phyloP scores from a whole-genome alignment of 2,329 filamentous ascomycete genomes.

The Trichoderma sp. region DNA sequence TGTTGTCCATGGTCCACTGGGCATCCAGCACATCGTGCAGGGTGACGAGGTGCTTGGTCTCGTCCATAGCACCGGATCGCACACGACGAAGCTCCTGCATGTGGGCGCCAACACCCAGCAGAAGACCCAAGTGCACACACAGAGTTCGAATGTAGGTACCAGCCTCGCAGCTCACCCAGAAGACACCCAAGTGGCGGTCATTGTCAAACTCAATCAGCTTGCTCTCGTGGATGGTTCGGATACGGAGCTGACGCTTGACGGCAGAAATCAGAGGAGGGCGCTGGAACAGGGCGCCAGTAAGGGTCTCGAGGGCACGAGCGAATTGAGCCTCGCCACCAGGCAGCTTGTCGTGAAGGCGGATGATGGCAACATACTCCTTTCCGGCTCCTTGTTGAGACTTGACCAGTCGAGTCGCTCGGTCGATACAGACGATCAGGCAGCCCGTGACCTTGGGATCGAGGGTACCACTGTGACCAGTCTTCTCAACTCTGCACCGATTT shows the following conservation, averaged over 20 bases:
- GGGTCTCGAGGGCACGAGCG: constrained; percentile 86
- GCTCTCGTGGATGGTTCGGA: constrained; percentile 96
- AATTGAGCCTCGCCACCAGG: constrained; percentile 92
- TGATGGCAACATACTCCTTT: constrained; percentile 98
- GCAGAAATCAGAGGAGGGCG: constrained; percentile 95
- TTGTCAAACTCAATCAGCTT: constrained; percentile 98
- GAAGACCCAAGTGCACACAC: constrained; percentile 83
- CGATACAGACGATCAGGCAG: constrained; percentile 91
- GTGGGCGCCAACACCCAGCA: constrained; percentile 82
- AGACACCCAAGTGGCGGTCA: constrained; percentile 92
- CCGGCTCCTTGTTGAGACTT: constrained; percentile 98
- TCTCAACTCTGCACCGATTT: constrained; percentile 55
- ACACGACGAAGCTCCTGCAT: constrained; percentile 98
- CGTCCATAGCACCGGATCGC: constrained; percentile 90
- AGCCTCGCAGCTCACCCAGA: constrained; percentile 98
- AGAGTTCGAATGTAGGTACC: constrained; percentile 98
- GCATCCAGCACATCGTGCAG: constrained; percentile 86
- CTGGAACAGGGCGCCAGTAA: constrained; percentile 90
- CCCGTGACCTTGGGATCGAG: constrained; percentile 98
- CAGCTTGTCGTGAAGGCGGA: constrained; percentile 92
- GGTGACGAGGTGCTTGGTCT: constrained; percentile 84
- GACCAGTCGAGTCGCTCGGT: constrained; percentile 93
- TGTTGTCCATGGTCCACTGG: constrained; percentile 95
- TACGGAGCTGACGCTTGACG: constrained; percentile 97
- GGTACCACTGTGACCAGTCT: constrained; percentile 97